A percentile compares a stretch with the other conserved stretches of the same genome.
phyloP scores from a whole-genome alignment of 2,329 filamentous ascomycete genomes.

The Apiospora hydei region DNA sequence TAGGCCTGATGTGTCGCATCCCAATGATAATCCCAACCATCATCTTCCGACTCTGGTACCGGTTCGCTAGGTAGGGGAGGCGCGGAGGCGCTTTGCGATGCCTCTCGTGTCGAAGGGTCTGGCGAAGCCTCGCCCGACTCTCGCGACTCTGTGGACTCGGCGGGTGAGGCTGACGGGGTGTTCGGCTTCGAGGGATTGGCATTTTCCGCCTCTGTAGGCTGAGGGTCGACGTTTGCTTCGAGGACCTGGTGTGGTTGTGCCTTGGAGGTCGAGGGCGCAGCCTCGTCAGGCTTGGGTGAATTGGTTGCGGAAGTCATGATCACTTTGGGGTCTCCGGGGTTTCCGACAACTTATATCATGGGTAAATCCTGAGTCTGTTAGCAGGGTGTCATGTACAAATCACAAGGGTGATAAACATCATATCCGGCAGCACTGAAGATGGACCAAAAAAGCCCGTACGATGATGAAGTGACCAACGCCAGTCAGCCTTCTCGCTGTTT shows the following conservation, averaged over 20 bases:
- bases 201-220: background rate
- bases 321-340: conserved; percentile 4
- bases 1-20: conserved; percentile 72
- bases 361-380: conserved; percentile 13
- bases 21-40: conserved; percentile 85
- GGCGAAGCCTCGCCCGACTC: conserved; percentile 34
- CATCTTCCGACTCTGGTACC: conserved; percentile 58
- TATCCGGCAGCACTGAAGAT: conserved; percentile 20
- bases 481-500: background rate
- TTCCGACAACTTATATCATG: conserved; percentile 1
- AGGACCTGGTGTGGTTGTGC: background rate
- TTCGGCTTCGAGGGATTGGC: background rate
- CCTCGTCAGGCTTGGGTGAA: conserved; percentile 6
- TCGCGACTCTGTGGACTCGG: conserved; percentile 29
- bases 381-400: conserved; percentile 20
- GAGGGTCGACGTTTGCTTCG: background rate
- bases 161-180: background rate
- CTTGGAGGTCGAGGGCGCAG: background rate
- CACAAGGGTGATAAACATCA: conserved; percentile 21
- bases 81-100: conserved; percentile 32
- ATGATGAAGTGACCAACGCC: conserved; percentile 4
- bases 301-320: conserved; percentile 9
- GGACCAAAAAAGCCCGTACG: background rate
- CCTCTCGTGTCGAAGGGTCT: conserved; percentile 8
- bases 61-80: conserved; percentile 46